Evolutionary conservation across 1,139 yeast genomes (phyloP).

Genomic region (Blastobotrys malaysiensis): DNA sequence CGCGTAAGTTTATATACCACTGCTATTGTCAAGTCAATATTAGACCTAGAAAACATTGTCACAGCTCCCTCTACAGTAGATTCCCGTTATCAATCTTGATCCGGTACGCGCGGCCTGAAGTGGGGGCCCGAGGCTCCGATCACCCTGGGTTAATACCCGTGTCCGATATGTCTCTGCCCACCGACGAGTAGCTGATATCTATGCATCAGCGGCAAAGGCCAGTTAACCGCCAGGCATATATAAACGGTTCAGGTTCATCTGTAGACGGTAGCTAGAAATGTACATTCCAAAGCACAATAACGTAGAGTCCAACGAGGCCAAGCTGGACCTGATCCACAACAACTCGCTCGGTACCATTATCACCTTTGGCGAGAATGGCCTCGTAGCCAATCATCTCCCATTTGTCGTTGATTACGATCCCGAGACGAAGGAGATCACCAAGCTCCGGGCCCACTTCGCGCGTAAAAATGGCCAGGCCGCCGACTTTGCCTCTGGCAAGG

Average conservation of each 20-base stretch:
- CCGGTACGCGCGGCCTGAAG: no score
- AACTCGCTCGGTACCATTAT: constrained; percentile 50
- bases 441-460: constrained; percentile 54
- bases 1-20: no score
- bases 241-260: neutral
- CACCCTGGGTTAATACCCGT: no score
- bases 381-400: constrained; percentile 54
- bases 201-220: neutral
- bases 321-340: constrained; percentile 5
- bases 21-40: no score
- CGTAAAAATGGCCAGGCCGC: constrained; percentile 50
- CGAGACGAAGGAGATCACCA: constrained; percentile 34
- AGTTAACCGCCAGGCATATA: neutral
- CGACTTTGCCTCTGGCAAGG: constrained; percentile 35
- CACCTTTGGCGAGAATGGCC: constrained; percentile 35
- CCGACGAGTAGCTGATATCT: no score
- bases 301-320: constrained; percentile 2
- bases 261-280: constrained; percentile 4
- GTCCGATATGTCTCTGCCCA: no score
- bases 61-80: no score
- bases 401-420: constrained; percentile 41
- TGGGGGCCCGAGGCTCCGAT: no score
- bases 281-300: constrained; percentile 5
- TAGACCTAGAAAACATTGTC: no score
- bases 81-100: no score